Evolutionary conservation across 2,329 filamentous ascomycete genomes (phyloP).

Genomic region (Penicillium hordei): DNA sequence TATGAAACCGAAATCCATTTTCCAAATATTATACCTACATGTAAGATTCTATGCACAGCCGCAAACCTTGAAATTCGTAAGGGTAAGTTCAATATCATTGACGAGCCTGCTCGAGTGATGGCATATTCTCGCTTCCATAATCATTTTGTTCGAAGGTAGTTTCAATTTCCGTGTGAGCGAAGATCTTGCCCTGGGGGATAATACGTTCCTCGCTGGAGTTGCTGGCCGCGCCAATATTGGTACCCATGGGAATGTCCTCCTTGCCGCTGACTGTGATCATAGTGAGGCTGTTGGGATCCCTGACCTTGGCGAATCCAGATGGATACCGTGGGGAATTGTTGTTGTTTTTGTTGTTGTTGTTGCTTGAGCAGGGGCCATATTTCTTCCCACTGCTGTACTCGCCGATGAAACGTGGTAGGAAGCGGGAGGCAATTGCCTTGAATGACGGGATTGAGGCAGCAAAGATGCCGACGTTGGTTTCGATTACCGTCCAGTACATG

Average conservation of each 20-base stretch:
- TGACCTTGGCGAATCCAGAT: slow-evolving; percentile 32
- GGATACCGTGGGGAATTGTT: slow-evolving; percentile 19
- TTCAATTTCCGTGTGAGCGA: slow-evolving; percentile 33
- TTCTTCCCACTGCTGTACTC: slow-evolving; percentile 31
- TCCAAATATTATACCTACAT: slow-evolving; percentile 2
- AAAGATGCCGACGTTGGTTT: slow-evolving; percentile 46
- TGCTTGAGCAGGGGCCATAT: slow-evolving; percentile 26
- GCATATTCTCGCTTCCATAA: background rate
- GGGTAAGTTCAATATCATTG: background rate
- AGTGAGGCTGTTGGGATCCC: slow-evolving; percentile 21
- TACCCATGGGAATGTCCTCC: slow-evolving; percentile 22
- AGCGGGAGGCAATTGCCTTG: slow-evolving; percentile 42
- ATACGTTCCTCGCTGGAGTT: slow-evolving; percentile 33
- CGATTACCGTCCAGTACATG: slow-evolving; percentile 49
- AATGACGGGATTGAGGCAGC: slow-evolving; percentile 45
- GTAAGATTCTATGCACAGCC: background rate
- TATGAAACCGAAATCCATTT: slow-evolving; percentile 6
- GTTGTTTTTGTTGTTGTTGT: background rate
- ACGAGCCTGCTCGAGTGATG: slow-evolving; percentile 16
- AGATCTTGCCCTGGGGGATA: slow-evolving; percentile 34
- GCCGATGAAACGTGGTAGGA: slow-evolving; percentile 45
- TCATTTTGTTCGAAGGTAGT: slow-evolving; percentile 30
- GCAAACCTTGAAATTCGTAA: background rate
- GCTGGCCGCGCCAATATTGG: slow-evolving; percentile 23
- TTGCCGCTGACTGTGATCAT: slow-evolving; percentile 21